phyloP scores from a whole-genome alignment of 768 basidiomycete genomes.

The Saitozyma podzolica region DNA sequence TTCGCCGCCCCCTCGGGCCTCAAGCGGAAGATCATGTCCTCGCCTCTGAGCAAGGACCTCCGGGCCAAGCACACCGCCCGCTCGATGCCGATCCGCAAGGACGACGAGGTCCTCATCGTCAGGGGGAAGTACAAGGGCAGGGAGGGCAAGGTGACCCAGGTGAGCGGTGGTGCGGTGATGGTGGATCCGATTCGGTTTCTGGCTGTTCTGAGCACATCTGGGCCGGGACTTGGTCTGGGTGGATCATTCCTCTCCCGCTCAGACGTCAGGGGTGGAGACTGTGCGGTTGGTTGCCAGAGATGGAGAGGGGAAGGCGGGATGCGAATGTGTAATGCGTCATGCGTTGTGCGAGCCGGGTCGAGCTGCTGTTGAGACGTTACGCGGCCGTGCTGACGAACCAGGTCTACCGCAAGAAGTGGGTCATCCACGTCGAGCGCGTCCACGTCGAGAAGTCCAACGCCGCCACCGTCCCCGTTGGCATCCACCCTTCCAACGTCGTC shows the following conservation, averaged over 20 bases:
- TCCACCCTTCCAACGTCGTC: conserved; percentile 95
- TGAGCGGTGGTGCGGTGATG: conserved; percentile 45
- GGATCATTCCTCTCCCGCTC: too few relatives aligned
- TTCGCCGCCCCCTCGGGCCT: conserved; percentile 91
- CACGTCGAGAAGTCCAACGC: conserved; percentile 97
- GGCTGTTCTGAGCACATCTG: neutral
- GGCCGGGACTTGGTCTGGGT: too few relatives aligned
- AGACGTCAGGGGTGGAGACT: too few relatives aligned
- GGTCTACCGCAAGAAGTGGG: conserved; percentile 99
- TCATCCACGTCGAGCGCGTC: conserved; percentile 97
- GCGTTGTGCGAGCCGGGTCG: too few relatives aligned
- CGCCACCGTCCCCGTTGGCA: conserved; percentile 85
- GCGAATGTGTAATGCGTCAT: too few relatives aligned
- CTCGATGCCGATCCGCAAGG: conserved; percentile 92
- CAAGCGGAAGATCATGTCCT: conserved; percentile 97
- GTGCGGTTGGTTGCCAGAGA: too few relatives aligned
- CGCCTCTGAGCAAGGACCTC: conserved; percentile 91
- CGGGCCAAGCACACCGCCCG: conserved; percentile 87
- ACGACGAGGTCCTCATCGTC: conserved; percentile 95
- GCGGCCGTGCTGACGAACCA: conserved; percentile 40
- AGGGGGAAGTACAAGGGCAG: conserved; percentile 98
- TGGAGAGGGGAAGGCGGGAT: too few relatives aligned
- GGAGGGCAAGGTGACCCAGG: conserved; percentile 89
- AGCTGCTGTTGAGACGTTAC: too few relatives aligned
- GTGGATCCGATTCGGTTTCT: neutral